phyloP scores from a whole-genome alignment of 2,329 filamentous ascomycete genomes.

The Penicillium sp. region DNA sequence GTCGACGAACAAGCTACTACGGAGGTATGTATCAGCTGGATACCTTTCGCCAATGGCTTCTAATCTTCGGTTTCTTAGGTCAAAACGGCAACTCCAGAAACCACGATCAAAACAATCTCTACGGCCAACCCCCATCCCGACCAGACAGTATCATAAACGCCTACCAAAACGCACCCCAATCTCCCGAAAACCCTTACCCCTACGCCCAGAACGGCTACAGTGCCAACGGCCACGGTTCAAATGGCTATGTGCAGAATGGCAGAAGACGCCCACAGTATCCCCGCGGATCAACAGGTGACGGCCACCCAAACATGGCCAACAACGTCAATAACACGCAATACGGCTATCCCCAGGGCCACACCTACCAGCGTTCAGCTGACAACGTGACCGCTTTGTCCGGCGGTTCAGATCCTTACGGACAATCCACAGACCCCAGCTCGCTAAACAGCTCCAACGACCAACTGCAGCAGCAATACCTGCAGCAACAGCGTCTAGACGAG shows the following conservation, averaged over 20 bases:
- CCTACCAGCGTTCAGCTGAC: constrained; percentile 77
- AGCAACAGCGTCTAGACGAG: constrained; percentile 39
- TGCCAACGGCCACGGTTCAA: constrained; percentile 26
- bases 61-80: constrained; percentile 19
- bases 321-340: constrained; percentile 33
- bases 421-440: constrained; percentile 86
- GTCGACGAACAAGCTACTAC: constrained; percentile 60
- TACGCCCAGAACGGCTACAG: constrained; percentile 22
- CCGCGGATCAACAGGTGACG: constrained; percentile 33
- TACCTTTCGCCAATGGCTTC: neutral
- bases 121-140: constrained; percentile 38
- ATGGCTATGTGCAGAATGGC: constrained; percentile 7
- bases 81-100: constrained; percentile 33
- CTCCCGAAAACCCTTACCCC: constrained; percentile 39
- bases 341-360: constrained; percentile 47
- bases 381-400: constrained; percentile 75
- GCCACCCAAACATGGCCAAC: constrained; percentile 25
- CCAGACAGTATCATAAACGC: constrained; percentile 45
- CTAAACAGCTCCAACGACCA: constrained; percentile 90
- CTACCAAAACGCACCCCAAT: constrained; percentile 40
- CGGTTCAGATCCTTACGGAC: constrained; percentile 68
- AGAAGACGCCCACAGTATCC: constrained; percentile 32
- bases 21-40: constrained; percentile 36
- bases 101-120: constrained; percentile 33
- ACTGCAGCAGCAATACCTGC: constrained; percentile 49